Evolutionary conservation across 2,329 filamentous ascomycete species (phyloP), one percentile per base, ranked within the genome.

Genomic region (Paraphaeosphaeria minitans): DNA sequence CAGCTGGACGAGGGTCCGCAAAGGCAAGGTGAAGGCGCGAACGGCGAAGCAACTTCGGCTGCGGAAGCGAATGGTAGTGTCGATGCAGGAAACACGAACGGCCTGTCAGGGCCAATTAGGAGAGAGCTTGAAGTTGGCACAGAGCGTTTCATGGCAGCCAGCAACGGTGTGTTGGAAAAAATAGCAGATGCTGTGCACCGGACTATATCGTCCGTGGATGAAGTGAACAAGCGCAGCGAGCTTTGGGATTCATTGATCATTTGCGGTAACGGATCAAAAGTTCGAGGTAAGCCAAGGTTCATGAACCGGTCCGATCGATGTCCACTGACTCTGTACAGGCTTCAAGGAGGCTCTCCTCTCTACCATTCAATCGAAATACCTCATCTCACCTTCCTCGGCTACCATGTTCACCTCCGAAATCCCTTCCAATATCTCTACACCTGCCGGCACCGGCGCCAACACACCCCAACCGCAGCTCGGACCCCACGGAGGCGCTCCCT

Each of bases 371-470:
- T 85, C 89, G 50, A 93, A 93, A 64, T 95, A 97, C 76, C 85
- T 97, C 55, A 88, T 99, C 66, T 96, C 93, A 1, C 95, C 95
- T 0, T 93, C 90, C 29, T 94, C 92, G 1, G 93, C 92, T 52
- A 97, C 93, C 43, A 98, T 98, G 71, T 98, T 98, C 83, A 97
- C 93, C 37, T 97, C 93, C 22, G 95, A 99, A 77, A 87, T 98
- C 39, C 95, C 95, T 8, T 97, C 93, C 9, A 94, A 95, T 78
- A 86, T 97, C 73, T 93, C 91, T 31, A 98, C 95, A 0, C 95
- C 95, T 1, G 85, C 90, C 12, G 93, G 92, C 21, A 98, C 94
- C 0, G 94, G 94, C 35, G 87, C 93, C 16, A 95, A 96, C 77
- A 98, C 94, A 1, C 96, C 95, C 0, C 92, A 91, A 2, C 72